Evolutionary conservation across 2,329 filamentous ascomycete genomes (phyloP).

Genomic region (Lachnellula suecica): DNA sequence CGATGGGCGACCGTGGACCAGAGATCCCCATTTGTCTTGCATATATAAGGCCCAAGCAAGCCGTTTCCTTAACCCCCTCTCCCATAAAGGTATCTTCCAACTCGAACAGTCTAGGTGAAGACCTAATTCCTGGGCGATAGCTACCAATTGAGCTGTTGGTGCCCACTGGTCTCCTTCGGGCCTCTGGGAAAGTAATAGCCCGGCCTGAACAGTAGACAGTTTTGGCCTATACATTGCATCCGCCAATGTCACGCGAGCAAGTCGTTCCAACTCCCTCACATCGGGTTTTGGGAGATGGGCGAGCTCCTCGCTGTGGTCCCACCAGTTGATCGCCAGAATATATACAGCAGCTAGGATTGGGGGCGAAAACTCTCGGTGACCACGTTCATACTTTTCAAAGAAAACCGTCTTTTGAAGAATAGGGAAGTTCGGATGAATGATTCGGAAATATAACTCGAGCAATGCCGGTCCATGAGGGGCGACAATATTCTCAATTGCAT

Average conservation of each 20-base stretch:
- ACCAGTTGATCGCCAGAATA: constrained; percentile 85
- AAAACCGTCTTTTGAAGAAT: constrained; percentile 82
- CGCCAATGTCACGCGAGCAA: constrained; percentile 70
- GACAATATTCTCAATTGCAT: constrained; percentile 74
- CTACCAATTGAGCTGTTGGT: constrained; percentile 82
- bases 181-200: constrained; percentile 71
- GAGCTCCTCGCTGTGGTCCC: constrained; percentile 71
- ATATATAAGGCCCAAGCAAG: constrained; percentile 91
- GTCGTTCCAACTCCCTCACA: constrained; percentile 68
- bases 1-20: constrained; percentile 82
- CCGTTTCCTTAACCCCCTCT: constrained; percentile 79
- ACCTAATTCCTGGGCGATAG: constrained; percentile 82
- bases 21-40: constrained; percentile 90
- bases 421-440: constrained; percentile 79
- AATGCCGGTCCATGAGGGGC: constrained; percentile 74
- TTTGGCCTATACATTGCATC: constrained; percentile 82
- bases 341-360: constrained; percentile 79
- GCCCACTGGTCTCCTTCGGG: constrained; percentile 80
- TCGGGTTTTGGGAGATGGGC: constrained; percentile 67
- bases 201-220: constrained; percentile 76
- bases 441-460: constrained; percentile 77
- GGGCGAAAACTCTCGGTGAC: constrained; percentile 72
- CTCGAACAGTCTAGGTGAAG: constrained; percentile 82
- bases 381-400: constrained; percentile 72
- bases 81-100: constrained; percentile 89